Percentiles rank a stretch among this genome's conserved stretches.
These are phyloP conservation scores for Fomitopsis serialis DNA, from an alignment of 768 basidiomycete species.

Conservation along the genomic window DNA sequence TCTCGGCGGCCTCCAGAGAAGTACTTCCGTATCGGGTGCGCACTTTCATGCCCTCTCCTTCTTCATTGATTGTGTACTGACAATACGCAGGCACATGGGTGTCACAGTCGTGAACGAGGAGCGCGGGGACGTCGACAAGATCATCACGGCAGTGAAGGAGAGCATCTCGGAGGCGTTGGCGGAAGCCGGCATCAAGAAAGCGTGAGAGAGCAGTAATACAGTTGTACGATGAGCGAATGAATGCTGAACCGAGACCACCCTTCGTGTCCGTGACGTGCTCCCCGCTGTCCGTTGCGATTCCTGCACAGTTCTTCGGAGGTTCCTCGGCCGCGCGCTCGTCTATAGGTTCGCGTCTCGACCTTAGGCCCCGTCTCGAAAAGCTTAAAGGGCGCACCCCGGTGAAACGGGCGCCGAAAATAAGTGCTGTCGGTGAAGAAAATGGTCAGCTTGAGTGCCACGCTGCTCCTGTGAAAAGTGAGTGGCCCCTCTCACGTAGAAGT, in stretches of 20 bases:
- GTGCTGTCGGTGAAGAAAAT: too few species aligned
- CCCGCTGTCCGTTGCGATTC: background rate
- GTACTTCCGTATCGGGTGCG: slow-evolving; percentile 87
- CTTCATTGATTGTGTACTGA: background rate
- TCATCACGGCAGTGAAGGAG: slow-evolving; percentile 62
- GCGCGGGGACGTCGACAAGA: slow-evolving; percentile 71
- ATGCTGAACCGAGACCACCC: background rate
- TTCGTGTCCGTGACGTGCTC: background rate
- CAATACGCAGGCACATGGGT: slow-evolving; percentile 77
- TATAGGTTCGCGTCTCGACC: background rate
- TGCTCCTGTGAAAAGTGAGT: too few species aligned
- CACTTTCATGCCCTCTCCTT: background rate
- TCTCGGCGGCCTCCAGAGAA: slow-evolving; percentile 42
- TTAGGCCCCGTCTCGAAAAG: background rate
- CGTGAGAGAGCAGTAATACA: slow-evolving; percentile 2
- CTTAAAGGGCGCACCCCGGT: background rate
- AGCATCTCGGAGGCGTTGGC: slow-evolving; percentile 37
- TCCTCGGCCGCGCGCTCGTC: background rate
- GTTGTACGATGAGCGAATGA: background rate
- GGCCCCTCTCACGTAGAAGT: too few species aligned
- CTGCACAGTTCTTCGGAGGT: background rate
- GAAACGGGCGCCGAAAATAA: too few species aligned
- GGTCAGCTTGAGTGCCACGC: too few species aligned
- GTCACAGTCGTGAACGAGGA: slow-evolving; percentile 64
- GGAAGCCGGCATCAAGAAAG: slow-evolving; percentile 15